phyloP scores from a whole-genome alignment of 2,329 filamentous ascomycete species.

The Cladosporium sp. region DNA sequence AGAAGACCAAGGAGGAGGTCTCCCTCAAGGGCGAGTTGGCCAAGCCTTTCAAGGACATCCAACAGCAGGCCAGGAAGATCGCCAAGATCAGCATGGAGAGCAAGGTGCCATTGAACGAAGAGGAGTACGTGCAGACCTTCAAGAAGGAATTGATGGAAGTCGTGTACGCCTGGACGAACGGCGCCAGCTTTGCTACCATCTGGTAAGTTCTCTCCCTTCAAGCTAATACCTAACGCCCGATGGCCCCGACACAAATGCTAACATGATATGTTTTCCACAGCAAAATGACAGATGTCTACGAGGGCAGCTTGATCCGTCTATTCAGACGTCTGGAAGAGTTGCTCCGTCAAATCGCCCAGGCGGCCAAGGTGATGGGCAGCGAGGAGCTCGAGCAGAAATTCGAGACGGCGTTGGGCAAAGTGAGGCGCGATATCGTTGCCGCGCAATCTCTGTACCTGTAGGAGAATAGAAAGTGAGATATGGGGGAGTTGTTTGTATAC shows the following conservation, averaged over 20 bases:
- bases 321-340: conserved; percentile 95
- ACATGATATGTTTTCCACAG: conserved; percentile 48
- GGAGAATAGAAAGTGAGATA: not conserved
- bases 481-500: not conserved
- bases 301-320: conserved; percentile 91
- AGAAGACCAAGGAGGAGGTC: conserved; percentile 78
- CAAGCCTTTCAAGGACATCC: conserved; percentile 84
- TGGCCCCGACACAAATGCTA: not conserved
- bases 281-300: conserved; percentile 99
- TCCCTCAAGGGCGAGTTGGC: conserved; percentile 77
- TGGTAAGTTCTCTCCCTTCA: conserved; percentile 66
- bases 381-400: conserved; percentile 93
- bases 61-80: conserved; percentile 81
- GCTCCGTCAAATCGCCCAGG: conserved; percentile 91
- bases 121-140: conserved; percentile 86
- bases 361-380: conserved; percentile 96
- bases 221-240: not conserved
- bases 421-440: conserved; percentile 90
- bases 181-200: conserved; percentile 86
- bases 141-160: conserved; percentile 98
- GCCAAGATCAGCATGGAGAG: conserved; percentile 94
- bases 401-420: conserved; percentile 79
- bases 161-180: conserved; percentile 87
- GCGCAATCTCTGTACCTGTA: conserved; percentile 91
- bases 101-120: conserved; percentile 91